phyloP scores from a whole-genome alignment of 1,139 yeast genomes.

The Oligophagozyma castellii region DNA sequence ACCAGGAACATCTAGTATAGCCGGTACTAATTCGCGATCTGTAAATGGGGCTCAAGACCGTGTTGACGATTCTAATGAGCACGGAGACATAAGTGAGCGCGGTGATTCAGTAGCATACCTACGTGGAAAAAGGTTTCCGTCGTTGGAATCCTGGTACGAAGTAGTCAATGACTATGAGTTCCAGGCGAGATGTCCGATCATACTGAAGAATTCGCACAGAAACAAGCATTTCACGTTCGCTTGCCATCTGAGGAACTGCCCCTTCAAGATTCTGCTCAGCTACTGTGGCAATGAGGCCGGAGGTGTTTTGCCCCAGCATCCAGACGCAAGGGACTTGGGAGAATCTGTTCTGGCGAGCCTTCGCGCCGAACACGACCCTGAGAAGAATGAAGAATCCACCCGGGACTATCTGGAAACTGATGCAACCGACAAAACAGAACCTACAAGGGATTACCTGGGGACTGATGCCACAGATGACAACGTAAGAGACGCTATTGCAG shows the following conservation, averaged over 20 bases:
- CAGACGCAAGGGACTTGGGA: constrained; percentile 2
- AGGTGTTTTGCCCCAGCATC: not conserved
- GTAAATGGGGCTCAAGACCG: too few species aligned
- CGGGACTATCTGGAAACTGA: not conserved
- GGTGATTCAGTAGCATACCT: not conserved
- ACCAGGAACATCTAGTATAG: constrained; percentile 1
- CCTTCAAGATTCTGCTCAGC: constrained; percentile 22
- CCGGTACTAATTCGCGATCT: not conserved
- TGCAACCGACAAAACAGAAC: constrained; percentile 4
- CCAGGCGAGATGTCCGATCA: constrained; percentile 24
- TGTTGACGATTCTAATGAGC: not conserved
- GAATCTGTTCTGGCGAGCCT: constrained; percentile 1
- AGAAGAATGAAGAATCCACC: constrained; percentile 4
- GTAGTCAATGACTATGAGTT: constrained; percentile 25
- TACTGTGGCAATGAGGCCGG: constrained; percentile 9
- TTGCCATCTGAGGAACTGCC: constrained; percentile 23
- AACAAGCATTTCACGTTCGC: constrained; percentile 26
- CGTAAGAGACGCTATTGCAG: constrained; percentile 14
- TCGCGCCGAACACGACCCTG: constrained; percentile 2
- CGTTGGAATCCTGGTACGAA: constrained; percentile 23
- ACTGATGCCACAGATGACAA: constrained; percentile 16
- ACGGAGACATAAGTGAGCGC: constrained; percentile 1
- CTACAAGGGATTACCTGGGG: constrained; percentile 2
- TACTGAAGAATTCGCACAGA: constrained; percentile 24
- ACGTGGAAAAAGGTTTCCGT: constrained; percentile 17